These are phyloP conservation scores for Suillus cothurnatus DNA, from an alignment of 768 basidiomycete species.

Conservation along the genomic window DNA sequence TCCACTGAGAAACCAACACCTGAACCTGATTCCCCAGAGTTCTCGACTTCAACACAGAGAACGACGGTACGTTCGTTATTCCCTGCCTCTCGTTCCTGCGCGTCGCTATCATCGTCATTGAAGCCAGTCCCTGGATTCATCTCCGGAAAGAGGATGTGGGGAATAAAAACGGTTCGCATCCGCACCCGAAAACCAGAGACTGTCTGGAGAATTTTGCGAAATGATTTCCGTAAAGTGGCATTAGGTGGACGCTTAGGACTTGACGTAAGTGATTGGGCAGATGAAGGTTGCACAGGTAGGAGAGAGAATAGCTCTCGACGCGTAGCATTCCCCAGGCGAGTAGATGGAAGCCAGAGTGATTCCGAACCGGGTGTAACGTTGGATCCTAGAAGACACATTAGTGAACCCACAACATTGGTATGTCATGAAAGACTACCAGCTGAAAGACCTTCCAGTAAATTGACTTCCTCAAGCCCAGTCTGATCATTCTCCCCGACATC, in stretches of 20 bases:
- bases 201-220: conserved; percentile 74
- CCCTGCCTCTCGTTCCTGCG: conserved; percentile 57
- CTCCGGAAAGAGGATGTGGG: conserved; percentile 72
- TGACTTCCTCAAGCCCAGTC: conserved; percentile 65
- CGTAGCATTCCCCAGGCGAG: conserved; percentile 68
- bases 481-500: conserved; percentile 41
- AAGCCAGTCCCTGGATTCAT: conserved; percentile 19
- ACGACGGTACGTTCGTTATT: conserved; percentile 85
- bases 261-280: conserved; percentile 41
- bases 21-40: conserved; percentile 64
- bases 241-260: conserved; percentile 49
- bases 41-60: conserved; percentile 91
- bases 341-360: conserved; percentile 60
- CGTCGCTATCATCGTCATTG: conserved; percentile 35
- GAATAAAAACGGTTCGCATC: conserved; percentile 94
- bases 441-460: conserved; percentile 67
- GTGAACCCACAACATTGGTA: not conserved
- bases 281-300: conserved; percentile 47
- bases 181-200: conserved; percentile 86
- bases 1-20: conserved; percentile 75
- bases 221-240: conserved; percentile 83
- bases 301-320: conserved; percentile 71
- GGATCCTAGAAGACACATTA: conserved; percentile 39
- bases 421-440: conserved; percentile 46
- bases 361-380: conserved; percentile 40